phyloP scores from a whole-genome alignment of 2,329 filamentous ascomycete genomes.

The Penicillium italicum region DNA sequence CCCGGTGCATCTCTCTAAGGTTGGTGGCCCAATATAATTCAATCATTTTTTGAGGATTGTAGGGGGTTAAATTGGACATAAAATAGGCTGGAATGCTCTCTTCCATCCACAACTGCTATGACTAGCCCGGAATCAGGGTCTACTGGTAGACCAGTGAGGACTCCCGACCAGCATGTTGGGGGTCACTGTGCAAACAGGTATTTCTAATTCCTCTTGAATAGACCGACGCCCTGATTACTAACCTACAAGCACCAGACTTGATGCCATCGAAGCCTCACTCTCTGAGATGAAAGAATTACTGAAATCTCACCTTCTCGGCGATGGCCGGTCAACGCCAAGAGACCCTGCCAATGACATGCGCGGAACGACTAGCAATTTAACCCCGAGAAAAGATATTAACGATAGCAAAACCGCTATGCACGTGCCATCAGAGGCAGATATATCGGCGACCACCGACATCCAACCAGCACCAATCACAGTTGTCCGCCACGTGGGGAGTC shows the following conservation, averaged over 20 bases:
- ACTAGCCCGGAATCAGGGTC: background rate
- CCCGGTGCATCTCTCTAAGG: conserved; percentile 11
- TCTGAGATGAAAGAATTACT: conserved; percentile 8
- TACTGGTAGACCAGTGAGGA: background rate
- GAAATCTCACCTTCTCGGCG: background rate
- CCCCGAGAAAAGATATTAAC: background rate
- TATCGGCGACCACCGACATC: conserved; percentile 1
- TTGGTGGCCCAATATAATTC: background rate
- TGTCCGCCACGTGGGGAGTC: conserved; percentile 8
- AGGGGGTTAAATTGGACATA: background rate
- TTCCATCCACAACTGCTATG: conserved; percentile 5
- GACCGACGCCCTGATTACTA: background rate
- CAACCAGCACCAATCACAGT: conserved; percentile 11
- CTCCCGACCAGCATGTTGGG: background rate
- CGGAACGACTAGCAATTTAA: background rate
- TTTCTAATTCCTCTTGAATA: background rate
- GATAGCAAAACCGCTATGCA: background rate
- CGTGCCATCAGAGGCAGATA: background rate
- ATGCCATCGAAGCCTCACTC: conserved; percentile 2
- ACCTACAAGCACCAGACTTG: background rate
- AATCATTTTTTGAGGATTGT: background rate
- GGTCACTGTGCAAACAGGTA: conserved; percentile 5
- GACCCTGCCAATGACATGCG: background rate
- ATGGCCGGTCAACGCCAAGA: background rate
- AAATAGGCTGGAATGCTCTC: conserved; percentile 8